Percentiles rank a stretch among this genome's conserved stretches.
Conservation (phyloP, 345 rosid genomes). For the Durio zibethinus region DNA sequence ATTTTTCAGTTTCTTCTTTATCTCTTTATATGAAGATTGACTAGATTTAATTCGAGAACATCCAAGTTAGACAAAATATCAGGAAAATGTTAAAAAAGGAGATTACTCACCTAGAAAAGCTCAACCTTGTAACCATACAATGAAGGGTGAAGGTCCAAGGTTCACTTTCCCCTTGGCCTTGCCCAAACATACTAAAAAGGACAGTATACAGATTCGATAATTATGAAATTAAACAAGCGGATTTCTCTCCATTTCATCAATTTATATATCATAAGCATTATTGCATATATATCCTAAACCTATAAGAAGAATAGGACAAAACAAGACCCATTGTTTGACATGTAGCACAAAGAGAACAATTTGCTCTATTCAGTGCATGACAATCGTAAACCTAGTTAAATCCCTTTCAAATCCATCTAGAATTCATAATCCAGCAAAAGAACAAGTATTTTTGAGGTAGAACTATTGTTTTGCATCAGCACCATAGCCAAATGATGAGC, state of each 20-base stretch:
- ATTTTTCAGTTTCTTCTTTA: background rate
- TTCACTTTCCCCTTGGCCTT: slow-evolving; percentile 3
- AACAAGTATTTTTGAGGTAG: background rate
- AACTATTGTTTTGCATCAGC: background rate
- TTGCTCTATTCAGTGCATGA: background rate
- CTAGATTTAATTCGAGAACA: slow-evolving; percentile 1
- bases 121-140: slow-evolving; percentile 1
- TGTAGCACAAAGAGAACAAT: background rate
- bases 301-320: background rate
- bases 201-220: background rate
- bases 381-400: background rate
- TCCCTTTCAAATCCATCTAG: background rate
- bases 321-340: background rate
- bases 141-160: slow-evolving; percentile 1
- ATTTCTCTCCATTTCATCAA: background rate
- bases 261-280: background rate
- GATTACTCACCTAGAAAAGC: background rate
- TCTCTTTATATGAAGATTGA: background rate
- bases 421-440: background rate
- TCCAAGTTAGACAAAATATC: background rate
- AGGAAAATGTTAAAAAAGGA: background rate
- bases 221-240: background rate
- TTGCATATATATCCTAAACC: background rate
- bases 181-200: background rate
- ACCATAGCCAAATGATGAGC: background rate